Conservation (phyloP, 768 basidiomycete species). For the Suillus decipiens region DNA sequence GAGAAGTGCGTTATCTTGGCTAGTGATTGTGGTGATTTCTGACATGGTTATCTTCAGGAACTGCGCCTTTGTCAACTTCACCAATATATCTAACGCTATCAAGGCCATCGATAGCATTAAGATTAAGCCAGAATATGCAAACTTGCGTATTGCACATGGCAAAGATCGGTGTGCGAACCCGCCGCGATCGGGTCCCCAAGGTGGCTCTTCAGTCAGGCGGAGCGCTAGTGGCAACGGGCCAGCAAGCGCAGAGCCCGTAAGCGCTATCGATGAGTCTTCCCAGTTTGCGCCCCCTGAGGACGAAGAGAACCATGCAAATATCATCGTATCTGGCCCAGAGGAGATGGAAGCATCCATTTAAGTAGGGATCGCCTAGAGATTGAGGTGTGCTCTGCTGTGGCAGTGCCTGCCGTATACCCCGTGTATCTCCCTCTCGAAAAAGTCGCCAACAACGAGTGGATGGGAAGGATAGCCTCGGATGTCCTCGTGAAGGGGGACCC, state of each 20-base stretch:
- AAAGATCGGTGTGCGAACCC: constrained; percentile 96
- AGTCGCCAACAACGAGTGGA: constrained; percentile 17
- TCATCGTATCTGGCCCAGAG: constrained; percentile 4
- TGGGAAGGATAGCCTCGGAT: constrained; percentile 26
- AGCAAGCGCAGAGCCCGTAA: constrained; percentile 14
- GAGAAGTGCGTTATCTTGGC: constrained; percentile 61
- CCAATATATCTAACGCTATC: constrained; percentile 92
- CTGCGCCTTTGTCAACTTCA: constrained; percentile 96
- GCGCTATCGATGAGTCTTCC: constrained; percentile 1
- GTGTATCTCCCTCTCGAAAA: constrained; percentile 1
- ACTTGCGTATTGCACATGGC: constrained; percentile 89
- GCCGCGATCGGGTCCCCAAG: constrained; percentile 81
- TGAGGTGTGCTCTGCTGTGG: neutral
- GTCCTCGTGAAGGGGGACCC: constrained; percentile 27
- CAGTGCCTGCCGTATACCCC: constrained; percentile 1
- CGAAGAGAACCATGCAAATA: neutral
- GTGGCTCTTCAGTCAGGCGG: constrained; percentile 52
- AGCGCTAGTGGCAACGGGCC: constrained; percentile 46
- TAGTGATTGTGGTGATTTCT: constrained; percentile 9
- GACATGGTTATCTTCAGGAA: constrained; percentile 52
- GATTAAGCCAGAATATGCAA: constrained; percentile 86
- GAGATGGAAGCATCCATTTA: constrained; percentile 3
- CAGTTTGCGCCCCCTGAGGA: neutral
- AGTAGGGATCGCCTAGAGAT: neutral
- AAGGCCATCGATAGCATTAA: constrained; percentile 98